These are phyloP conservation scores for Pythium brassicae DNA, from an alignment of 352 stramenopile genomes.

Conservation along the genomic window DNA sequence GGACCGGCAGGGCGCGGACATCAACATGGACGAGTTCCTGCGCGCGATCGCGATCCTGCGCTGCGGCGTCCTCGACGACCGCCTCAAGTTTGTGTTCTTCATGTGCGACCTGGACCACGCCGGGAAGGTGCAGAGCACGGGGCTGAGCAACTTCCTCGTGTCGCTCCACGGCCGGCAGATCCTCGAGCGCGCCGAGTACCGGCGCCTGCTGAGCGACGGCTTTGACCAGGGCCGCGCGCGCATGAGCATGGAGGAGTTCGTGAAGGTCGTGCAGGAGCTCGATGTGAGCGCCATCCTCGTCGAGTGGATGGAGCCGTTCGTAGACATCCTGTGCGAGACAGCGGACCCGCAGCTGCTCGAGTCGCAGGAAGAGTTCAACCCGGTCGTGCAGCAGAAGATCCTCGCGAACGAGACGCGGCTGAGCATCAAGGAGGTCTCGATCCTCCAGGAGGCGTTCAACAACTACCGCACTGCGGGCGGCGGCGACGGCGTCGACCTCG, in stretches of 20 bases:
- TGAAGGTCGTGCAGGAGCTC: slow-evolving; percentile 51
- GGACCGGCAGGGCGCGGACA: slow-evolving; percentile 76
- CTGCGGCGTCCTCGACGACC: slow-evolving; percentile 69
- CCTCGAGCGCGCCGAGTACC: slow-evolving; percentile 71
- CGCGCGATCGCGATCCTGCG: slow-evolving; percentile 72
- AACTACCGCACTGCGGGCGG: slow-evolving; percentile 72
- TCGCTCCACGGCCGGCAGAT: slow-evolving; percentile 75
- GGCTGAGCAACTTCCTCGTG: slow-evolving; percentile 82
- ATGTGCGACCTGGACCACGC: slow-evolving; percentile 88
- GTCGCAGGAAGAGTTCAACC: slow-evolving; percentile 87
- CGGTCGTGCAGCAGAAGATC: slow-evolving; percentile 85
- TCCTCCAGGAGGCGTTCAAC: slow-evolving; percentile 82
- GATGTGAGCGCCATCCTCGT: slow-evolving; percentile 53
- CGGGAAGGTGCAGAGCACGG: slow-evolving; percentile 82
- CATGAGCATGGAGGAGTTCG: slow-evolving; percentile 73
- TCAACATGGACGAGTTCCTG: slow-evolving; percentile 88
- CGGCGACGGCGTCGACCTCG: slow-evolving; percentile 69
- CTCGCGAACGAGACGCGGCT: slow-evolving; percentile 80
- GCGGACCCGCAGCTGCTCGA: slow-evolving; percentile 74
- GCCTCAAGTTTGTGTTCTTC: slow-evolving; percentile 78
- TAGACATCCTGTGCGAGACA: slow-evolving; percentile 83
- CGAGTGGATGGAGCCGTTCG: slow-evolving; percentile 83
- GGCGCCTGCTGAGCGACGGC: slow-evolving; percentile 64
- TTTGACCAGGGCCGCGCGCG: slow-evolving; percentile 80
- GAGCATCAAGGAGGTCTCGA: slow-evolving; percentile 68